Evolutionary conservation across 2,329 filamentous ascomycete genomes (phyloP).

Genomic region (Botrytis fabae): DNA sequence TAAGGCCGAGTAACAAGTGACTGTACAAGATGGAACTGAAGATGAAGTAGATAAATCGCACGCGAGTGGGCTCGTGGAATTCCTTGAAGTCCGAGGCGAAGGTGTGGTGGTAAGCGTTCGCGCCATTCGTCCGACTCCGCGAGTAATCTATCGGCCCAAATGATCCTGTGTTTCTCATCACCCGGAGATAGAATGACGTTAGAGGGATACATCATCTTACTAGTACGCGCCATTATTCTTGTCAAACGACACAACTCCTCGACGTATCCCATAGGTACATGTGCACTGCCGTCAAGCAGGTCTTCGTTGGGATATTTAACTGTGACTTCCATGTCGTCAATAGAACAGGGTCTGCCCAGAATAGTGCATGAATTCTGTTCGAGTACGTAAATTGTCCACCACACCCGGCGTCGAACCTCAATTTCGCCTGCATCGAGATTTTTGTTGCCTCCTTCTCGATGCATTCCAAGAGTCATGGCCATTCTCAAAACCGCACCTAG

Average conservation of each 20-base stretch:
- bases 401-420: slow-evolving; percentile 38
- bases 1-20: slow-evolving; percentile 37
- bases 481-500: slow-evolving; percentile 46
- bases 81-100: slow-evolving; percentile 32
- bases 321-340: slow-evolving; percentile 38
- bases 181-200: slow-evolving; percentile 28
- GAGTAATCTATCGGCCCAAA: slow-evolving; percentile 32
- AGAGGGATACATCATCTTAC: slow-evolving; percentile 36
- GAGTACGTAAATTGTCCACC: slow-evolving; percentile 39
- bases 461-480: slow-evolving; percentile 48
- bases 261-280: slow-evolving; percentile 34
- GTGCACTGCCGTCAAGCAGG: slow-evolving; percentile 35
- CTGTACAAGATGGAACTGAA: slow-evolving; percentile 38
- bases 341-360: slow-evolving; percentile 37
- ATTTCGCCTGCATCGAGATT: slow-evolving; percentile 41
- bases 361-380: slow-evolving; percentile 40
- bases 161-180: slow-evolving; percentile 30
- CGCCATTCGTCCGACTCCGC: slow-evolving; percentile 36
- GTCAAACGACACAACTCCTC: slow-evolving; percentile 35
- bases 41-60: slow-evolving; percentile 37
- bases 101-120: slow-evolving; percentile 32
- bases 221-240: slow-evolving; percentile 34
- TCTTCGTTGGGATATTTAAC: slow-evolving; percentile 37
- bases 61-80: slow-evolving; percentile 32
- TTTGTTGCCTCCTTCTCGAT: slow-evolving; percentile 44